Evolutionary conservation across 176 grass and related monocot species (phyloP), one percentile per base, ranked within the genome.

Genomic region (Bolboschoenus planiculmis): DNA sequence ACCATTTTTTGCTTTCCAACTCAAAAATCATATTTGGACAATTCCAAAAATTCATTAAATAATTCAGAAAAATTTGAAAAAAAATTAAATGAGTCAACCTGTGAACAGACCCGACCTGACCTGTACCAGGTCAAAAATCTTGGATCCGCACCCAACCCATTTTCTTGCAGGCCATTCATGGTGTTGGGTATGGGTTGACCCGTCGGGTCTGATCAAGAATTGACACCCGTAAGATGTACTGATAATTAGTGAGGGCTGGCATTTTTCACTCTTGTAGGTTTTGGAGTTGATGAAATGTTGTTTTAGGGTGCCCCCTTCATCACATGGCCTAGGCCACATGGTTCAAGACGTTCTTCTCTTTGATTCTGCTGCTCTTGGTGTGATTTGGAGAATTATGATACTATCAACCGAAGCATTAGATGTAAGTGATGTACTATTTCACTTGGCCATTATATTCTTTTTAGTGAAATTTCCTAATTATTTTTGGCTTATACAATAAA

Each of bases 251-350:
- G 26, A 64, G 50, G 80, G 24, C 42, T 51, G 20, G 21, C 80
- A 20, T 71, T 58, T 10, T 83, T 13, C 51, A 74, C 40, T 87
- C 76, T 68, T 56, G 39, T 72, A 97, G 94, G 88, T 98, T 56
- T 84, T 97, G 84, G 84, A 94, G 90, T 89, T 98, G 81, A 82
- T 94, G 15, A 94, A 87, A 83, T 89, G 81, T 70, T 94, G 90
- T 87, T 75, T 93, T 91, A 85, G 86, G 89, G 82, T 62, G 23
- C 83, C 86, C 36, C 86, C 91, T 61, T 72, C 67, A 11, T 85
- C 82, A 31, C 74, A 87, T 66, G 89, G 78, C 72, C 87, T 94
- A 68, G 83, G 90, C 56, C 79, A 67, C 82, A 88, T 91, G 20
- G 85, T 94, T 84, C 88, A 84, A 86, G 90, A 93, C 68, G 90